phyloP scores from a whole-genome alignment of 345 rosid genomes.

The Toxicodendron radicans region DNA sequence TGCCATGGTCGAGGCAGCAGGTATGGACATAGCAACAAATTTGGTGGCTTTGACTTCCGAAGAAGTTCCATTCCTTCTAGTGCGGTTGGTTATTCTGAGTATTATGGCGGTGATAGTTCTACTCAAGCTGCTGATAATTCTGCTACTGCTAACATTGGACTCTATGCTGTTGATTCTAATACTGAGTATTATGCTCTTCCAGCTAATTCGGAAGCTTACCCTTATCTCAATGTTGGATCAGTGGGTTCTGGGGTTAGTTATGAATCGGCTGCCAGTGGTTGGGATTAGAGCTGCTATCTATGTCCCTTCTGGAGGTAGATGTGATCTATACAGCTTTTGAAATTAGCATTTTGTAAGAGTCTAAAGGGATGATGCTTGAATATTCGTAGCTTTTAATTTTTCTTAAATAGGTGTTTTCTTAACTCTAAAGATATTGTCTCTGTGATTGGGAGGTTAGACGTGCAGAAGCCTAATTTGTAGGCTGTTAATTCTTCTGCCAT shows the following conservation, averaged over 20 bases:
- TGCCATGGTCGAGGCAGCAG: constrained; percentile 10
- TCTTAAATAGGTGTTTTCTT: background rate
- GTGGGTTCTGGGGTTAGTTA: constrained; percentile 8
- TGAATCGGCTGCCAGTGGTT: constrained; percentile 34
- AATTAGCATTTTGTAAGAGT: too few species aligned
- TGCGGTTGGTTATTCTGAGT: constrained; percentile 6
- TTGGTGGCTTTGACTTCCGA: constrained; percentile 51
- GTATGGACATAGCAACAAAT: constrained; percentile 30
- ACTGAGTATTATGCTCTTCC: background rate
- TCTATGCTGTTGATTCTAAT: background rate
- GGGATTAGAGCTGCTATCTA: constrained; percentile 33
- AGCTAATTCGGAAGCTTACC: background rate
- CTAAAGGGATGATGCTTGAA: too few species aligned
- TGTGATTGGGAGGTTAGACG: constrained; percentile 33
- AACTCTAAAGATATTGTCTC: background rate
- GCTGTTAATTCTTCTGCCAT: background rate
- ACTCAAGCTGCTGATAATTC: background rate
- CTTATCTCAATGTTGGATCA: background rate
- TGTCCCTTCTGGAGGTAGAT: background rate
- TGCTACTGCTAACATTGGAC: background rate
- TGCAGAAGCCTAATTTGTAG: background rate
- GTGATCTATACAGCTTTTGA: background rate
- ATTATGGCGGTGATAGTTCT: constrained; percentile 6
- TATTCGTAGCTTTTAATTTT: too few species aligned
- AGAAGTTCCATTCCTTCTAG: constrained; percentile 19